Conservation (phyloP, 2,329 filamentous ascomycete species). For the Monosporascus sp. region DNA sequence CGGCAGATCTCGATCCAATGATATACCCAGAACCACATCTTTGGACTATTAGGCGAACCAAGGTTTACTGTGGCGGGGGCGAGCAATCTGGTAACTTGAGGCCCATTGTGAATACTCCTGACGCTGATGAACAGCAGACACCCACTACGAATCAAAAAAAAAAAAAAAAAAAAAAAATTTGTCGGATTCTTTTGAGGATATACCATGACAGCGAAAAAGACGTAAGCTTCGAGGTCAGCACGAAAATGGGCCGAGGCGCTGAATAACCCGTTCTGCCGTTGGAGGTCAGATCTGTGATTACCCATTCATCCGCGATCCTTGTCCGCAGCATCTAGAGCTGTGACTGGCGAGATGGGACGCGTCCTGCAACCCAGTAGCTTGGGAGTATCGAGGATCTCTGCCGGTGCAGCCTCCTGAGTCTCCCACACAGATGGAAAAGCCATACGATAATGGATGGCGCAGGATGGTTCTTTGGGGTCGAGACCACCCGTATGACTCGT, state of each 20-base stretch:
- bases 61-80: too few species aligned
- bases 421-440: neutral
- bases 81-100: too few species aligned
- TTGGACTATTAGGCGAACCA: too few species aligned
- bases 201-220: neutral
- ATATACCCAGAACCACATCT: too few species aligned
- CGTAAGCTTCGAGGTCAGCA: neutral
- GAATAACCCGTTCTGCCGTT: neutral
- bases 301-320: neutral
- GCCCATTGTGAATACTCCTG: too few species aligned
- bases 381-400: neutral
- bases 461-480: neutral
- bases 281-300: neutral
- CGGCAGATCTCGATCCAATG: too few species aligned
- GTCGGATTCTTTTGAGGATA: neutral
- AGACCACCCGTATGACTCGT: neutral
- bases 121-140: neutral
- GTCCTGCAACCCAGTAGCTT: neutral
- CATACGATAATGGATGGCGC: neutral
- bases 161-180: too few species aligned
- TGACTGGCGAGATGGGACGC: neutral
- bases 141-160: neutral
- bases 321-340: neutral
- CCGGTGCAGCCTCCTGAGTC: neutral
- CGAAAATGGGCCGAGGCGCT: neutral